Evolutionary conservation across 1,139 yeast genomes (phyloP), one percentile per base, ranked within the genome.

Genomic region (Nematodospora anomalae): DNA sequence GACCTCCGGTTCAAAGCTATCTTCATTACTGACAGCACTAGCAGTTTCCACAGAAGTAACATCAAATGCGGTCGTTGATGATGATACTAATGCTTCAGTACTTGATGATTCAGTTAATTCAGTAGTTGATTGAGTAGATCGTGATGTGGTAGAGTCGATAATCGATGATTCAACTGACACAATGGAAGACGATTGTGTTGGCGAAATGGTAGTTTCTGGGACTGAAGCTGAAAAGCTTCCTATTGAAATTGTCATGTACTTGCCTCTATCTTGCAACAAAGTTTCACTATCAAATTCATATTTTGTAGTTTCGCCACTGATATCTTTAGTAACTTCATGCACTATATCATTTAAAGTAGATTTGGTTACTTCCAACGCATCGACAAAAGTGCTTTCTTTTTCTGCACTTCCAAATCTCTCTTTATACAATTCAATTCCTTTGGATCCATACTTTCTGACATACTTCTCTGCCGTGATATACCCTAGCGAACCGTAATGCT

Each of bases 321-420:
- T 36, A 36, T 52, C 43, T 35, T 43, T 49, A 15, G 58, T 52
- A 16, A 52, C 52, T 38, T 55, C 52, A 24, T 44, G 40, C 28
- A 56, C 48, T 13, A 45, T 38, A 38, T 52, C 55, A 34, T 40
- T 40, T 16, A 43, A 37, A 15, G 50, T 45, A 12, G 40, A 35
- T 13, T 30, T 29, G n/a, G 35, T 57, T 16, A 23, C 27, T 14
- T 35, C 34, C n/a, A 4, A 10, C 7, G 18, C 22, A 14, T 16
- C 35, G 6, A 12, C 9, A 28, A n/a, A 6, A 28, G 7, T 6
- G 11, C 13, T 6, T 10, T 13, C 22, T 13, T 15, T 15, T 14
- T 24, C 29, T 38, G 66, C 66, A 27, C 62, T 63, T 26, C 60
- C 58, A n/a, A 70, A 43, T 35, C 74, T 72, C 21, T 71, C 68